Evolutionary conservation across 441 rosid genomes (phyloP).

Genomic region (Pelargonium citronellum): DNA sequence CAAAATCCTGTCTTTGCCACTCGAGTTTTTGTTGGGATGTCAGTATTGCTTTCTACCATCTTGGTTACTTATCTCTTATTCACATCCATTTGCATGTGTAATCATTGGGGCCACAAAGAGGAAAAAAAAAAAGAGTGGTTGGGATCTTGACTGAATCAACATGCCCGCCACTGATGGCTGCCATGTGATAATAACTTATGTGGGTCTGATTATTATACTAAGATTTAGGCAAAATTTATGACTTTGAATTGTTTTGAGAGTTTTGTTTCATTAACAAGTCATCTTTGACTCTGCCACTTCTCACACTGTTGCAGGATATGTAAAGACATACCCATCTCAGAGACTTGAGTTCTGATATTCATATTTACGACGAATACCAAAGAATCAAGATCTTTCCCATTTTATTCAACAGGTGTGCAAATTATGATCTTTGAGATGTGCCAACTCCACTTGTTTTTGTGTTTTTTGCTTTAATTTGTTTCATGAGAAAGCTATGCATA

Average conservation of each 20-base stretch:
- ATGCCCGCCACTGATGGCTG: neutral
- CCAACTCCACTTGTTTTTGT: neutral
- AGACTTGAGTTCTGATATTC: neutral
- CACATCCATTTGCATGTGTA: neutral
- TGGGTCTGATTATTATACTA: neutral
- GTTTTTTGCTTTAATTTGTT: neutral
- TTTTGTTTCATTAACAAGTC: neutral
- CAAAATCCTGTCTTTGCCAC: too few relatives aligned
- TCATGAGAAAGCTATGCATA: neutral
- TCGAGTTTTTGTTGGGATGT: too few relatives aligned
- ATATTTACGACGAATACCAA: neutral
- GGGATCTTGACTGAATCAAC: neutral
- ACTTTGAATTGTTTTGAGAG: neutral
- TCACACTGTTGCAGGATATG: neutral
- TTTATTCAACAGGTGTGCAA: conserved; percentile 8
- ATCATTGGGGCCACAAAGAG: neutral
- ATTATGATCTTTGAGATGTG: neutral
- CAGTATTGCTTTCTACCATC: too few relatives aligned
- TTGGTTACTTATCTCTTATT: too few relatives aligned
- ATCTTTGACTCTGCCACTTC: neutral
- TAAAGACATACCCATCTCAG: neutral
- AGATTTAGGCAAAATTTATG: neutral
- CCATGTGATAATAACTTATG: conserved; percentile 2
- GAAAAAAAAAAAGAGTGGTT: neutral
- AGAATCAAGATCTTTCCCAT: neutral